These are phyloP conservation scores for Hippophae tibetana DNA, from an alignment of 306 rosid species.

Conservation along the genomic window DNA sequence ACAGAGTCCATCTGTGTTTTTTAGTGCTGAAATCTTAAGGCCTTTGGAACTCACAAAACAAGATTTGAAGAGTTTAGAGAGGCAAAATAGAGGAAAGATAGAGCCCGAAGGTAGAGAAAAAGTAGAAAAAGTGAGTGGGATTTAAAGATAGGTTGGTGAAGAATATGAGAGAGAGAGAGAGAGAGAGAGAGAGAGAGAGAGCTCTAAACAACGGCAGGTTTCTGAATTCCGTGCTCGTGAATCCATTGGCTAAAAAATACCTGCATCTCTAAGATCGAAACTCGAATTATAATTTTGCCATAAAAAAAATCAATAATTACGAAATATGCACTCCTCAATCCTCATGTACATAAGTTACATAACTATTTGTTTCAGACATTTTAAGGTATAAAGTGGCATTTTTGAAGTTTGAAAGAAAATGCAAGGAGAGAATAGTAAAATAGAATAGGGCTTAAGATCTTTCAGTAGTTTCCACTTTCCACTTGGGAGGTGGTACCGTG, in stretches of 20 bases:
- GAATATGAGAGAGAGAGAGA: slow-evolving; percentile 14
- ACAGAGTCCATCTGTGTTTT: slow-evolving; percentile 35
- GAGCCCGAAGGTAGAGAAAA: background rate
- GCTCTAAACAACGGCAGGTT: slow-evolving; percentile 33
- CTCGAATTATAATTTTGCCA: no score
- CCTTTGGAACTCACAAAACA: background rate
- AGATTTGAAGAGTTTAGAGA: background rate
- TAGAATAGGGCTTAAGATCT: no score
- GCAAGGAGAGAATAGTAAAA: no score
- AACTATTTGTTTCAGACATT: no score
- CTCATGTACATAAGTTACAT: no score
- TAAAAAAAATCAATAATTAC: no score
- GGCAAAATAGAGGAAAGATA: background rate
- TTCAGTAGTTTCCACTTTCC: no score
- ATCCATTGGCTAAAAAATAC: slow-evolving; percentile 59
- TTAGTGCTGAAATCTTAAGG: background rate
- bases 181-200: slow-evolving; percentile 16
- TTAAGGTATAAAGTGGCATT: no score
- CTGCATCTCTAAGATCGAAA: slow-evolving; percentile 21
- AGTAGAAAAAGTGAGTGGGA: slow-evolving; percentile 3
- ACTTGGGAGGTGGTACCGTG: no score
- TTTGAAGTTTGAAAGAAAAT: no score
- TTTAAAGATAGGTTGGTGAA: slow-evolving; percentile 24
- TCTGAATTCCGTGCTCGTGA: slow-evolving; percentile 36
- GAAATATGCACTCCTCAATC: no score